phyloP scores from a whole-genome alignment of 2,329 filamentous ascomycete species.

The Stachybotrys echinatus region DNA sequence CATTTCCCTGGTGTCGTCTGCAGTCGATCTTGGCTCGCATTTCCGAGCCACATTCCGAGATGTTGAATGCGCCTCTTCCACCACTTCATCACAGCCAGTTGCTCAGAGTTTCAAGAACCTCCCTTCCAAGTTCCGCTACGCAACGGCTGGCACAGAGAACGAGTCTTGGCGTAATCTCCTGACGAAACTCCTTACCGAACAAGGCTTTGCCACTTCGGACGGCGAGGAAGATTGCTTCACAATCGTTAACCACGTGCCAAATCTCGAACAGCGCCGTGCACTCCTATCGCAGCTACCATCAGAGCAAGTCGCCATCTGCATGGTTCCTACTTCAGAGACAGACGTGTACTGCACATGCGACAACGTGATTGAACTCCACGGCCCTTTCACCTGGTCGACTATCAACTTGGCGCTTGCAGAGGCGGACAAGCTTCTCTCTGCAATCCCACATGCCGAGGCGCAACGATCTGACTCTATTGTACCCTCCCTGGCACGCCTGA shows the following conservation, averaged over 20 bases:
- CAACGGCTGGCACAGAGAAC: not conserved
- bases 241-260: constrained; percentile 8
- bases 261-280: constrained; percentile 2
- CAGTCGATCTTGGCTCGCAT: constrained; percentile 29
- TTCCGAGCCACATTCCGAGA: constrained; percentile 22
- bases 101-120: not conserved
- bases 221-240: constrained; percentile 3
- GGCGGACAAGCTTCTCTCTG: constrained; percentile 3
- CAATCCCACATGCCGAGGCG: constrained; percentile 2
- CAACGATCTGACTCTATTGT: not conserved
- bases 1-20: constrained; percentile 29
- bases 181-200: constrained; percentile 1
- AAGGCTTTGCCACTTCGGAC: constrained; percentile 6
- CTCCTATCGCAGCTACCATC: constrained; percentile 1
- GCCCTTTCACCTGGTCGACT: constrained; percentile 5
- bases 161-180: constrained; percentile 6
- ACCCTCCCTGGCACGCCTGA: not conserved
- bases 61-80: not conserved
- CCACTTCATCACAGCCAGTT: not conserved
- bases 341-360: rapidly evolving
- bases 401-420: constrained; percentile 9
- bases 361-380: constrained; percentile 10
- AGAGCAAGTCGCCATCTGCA: constrained; percentile 10
- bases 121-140: constrained; percentile 5
- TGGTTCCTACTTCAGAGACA: constrained; percentile 5